These are phyloP conservation scores for Xeromyces bisporus DNA, from an alignment of 495 filamentous ascomycete genomes.

Conservation along the genomic window DNA sequence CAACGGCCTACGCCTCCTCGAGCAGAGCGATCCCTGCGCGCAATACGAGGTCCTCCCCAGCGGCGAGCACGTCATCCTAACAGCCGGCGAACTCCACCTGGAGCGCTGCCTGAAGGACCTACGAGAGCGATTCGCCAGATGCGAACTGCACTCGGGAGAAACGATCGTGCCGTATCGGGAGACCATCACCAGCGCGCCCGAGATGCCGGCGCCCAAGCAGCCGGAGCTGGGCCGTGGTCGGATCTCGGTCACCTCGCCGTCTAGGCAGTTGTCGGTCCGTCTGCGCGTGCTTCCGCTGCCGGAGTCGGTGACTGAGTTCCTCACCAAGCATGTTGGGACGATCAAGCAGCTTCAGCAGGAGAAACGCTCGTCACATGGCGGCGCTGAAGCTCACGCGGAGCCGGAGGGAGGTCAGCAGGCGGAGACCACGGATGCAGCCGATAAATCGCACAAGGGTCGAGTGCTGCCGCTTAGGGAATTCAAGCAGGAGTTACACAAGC, in stretches of 20 bases:
- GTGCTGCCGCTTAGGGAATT: conserved; percentile 58
- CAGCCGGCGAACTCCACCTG: conserved; percentile 85
- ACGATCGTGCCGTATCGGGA: conserved; percentile 95
- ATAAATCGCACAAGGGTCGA: conserved; percentile 33
- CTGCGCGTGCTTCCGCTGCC: conserved; percentile 73
- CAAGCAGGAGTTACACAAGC: conserved; percentile 46
- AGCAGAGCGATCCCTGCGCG: conserved; percentile 90
- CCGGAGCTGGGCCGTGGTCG: conserved; percentile 78
- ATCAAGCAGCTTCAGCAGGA: conserved; percentile 69
- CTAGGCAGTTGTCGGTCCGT: conserved; percentile 66
- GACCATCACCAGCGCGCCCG: conserved; percentile 66
- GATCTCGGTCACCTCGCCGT: conserved; percentile 55
- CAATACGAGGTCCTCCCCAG: conserved; percentile 85
- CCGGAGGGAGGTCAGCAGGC: conserved; percentile 15
- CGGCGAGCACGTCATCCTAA: conserved; percentile 89
- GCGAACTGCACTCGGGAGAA: conserved; percentile 85
- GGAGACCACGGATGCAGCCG: conserved; percentile 22
- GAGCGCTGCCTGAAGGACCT: conserved; percentile 92
- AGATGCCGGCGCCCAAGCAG: conserved; percentile 81
- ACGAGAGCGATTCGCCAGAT: conserved; percentile 78
- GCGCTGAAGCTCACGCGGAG: conserved; percentile 11
- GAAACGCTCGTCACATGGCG: conserved; percentile 30
- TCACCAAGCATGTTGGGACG: conserved; percentile 57
- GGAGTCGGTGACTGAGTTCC: conserved; percentile 61
- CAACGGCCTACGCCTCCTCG: conserved; percentile 65